Percentiles rank a stretch among this genome's conserved stretches.
Conservation (phyloP, 1,284 basidiomycete species). For the Fomitopsis betulina region DNA sequence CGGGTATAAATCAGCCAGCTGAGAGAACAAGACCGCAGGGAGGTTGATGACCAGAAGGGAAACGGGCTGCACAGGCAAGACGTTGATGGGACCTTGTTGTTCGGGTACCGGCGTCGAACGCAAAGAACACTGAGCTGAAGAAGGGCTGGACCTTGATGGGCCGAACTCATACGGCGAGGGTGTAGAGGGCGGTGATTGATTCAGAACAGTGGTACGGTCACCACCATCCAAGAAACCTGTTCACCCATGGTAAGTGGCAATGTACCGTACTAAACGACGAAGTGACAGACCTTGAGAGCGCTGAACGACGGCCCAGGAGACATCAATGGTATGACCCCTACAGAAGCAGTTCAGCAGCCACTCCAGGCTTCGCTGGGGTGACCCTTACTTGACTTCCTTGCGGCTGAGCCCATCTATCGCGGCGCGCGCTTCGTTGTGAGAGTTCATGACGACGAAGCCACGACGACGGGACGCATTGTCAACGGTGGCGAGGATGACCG, state of each 20-base stretch:
- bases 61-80: conserved; percentile 24
- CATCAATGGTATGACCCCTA: conserved; percentile 67
- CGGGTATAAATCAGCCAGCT: conserved; percentile 62
- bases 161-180: conserved; percentile 24
- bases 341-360: not conserved
- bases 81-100: conserved; percentile 10
- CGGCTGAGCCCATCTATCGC: conserved; percentile 65
- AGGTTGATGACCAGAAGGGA: conserved; percentile 61
- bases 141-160: conserved; percentile 14
- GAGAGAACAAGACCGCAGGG: conserved; percentile 61
- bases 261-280: not conserved
- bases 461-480: conserved; percentile 76
- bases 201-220: conserved; percentile 59
- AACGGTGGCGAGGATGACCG: conserved; percentile 73
- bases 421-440: conserved; percentile 57
- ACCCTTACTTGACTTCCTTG: conserved; percentile 57
- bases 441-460: conserved; percentile 75
- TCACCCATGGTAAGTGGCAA: not conserved
- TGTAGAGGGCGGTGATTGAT: conserved; percentile 35
- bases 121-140: conserved; percentile 17
- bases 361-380: not conserved
- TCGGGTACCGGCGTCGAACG: conserved; percentile 22
- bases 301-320: conserved; percentile 81
- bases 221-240: conserved; percentile 76
- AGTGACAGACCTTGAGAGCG: conserved; percentile 61